Evolutionary conservation across 345 rosid species (phyloP).

Genomic region (Combretum micranthum): DNA sequence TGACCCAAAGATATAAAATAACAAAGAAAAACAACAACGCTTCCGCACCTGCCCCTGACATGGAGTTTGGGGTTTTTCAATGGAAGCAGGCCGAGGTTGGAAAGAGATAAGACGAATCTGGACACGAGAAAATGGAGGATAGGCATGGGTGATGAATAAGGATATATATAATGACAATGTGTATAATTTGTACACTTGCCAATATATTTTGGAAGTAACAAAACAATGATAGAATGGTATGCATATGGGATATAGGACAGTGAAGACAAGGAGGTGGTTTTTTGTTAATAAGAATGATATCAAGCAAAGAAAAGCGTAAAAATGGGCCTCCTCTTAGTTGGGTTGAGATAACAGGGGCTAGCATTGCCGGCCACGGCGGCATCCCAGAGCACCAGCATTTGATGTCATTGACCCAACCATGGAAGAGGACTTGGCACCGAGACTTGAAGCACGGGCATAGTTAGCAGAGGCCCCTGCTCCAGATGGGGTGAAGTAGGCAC

Average conservation of each 20-base stretch:
- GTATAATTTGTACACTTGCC: conserved; percentile 19
- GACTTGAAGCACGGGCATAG: conserved; percentile 24
- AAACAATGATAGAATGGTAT: neutral
- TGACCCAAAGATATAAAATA: neutral
- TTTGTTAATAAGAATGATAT: neutral
- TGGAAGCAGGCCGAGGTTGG: conserved; percentile 24
- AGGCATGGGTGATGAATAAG: conserved; percentile 1
- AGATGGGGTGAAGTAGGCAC: conserved; percentile 24
- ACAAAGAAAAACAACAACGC: conserved; percentile 14
- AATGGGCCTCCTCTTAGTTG: neutral
- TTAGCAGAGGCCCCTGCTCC: conserved; percentile 20
- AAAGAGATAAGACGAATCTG: neutral
- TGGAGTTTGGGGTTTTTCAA: conserved; percentile 1
- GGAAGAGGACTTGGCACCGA: conserved; percentile 20
- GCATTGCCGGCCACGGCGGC: conserved; percentile 20
- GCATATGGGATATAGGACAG: neutral
- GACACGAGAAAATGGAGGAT: neutral
- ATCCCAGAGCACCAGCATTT: conserved; percentile 9
- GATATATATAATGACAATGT: conserved; percentile 10
- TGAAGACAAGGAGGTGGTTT: neutral
- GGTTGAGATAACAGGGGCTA: neutral
- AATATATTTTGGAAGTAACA: conserved; percentile 3
- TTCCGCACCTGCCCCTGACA: conserved; percentile 16
- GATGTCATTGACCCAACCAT: conserved; percentile 19
- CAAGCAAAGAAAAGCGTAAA: neutral